These are phyloP conservation scores for Phaeosphaeria sp. DNA, from an alignment of 2,329 filamentous ascomycete species.

Conservation along the genomic window DNA sequence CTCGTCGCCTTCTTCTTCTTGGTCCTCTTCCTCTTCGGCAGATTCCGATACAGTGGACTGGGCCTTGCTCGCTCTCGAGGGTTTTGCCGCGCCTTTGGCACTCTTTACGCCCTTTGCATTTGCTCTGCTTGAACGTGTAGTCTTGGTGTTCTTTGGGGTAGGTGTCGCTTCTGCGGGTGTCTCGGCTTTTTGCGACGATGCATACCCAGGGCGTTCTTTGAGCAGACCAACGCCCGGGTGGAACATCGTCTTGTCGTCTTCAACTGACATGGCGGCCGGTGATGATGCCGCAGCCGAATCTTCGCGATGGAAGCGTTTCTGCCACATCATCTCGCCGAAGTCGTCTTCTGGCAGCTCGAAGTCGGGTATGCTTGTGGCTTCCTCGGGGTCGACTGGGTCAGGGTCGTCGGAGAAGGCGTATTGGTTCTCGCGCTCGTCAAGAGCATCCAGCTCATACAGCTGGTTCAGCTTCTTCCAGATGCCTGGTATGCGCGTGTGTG, in stretches of 20 bases:
- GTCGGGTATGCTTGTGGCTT: constrained; percentile 40
- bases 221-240: constrained; percentile 43
- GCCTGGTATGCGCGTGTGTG: constrained; percentile 85
- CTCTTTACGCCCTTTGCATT: constrained; percentile 31
- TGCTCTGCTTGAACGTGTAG: constrained; percentile 32
- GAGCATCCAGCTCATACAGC: constrained; percentile 83
- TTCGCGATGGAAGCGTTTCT: constrained; percentile 43
- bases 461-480: constrained; percentile 89
- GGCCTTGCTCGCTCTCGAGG: constrained; percentile 38
- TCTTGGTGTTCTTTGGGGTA: constrained; percentile 37
- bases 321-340: constrained; percentile 54
- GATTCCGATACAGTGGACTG: constrained; percentile 41
- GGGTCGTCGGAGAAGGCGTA: constrained; percentile 65
- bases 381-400: constrained; percentile 53
- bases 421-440: constrained; percentile 80
- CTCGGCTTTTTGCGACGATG: constrained; percentile 36
- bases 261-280: constrained; percentile 35
- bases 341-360: constrained; percentile 55
- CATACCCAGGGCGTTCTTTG: constrained; percentile 36
- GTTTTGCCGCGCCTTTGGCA: constrained; percentile 27
- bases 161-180: constrained; percentile 39
- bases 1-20: constrained; percentile 47
- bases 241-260: constrained; percentile 43
- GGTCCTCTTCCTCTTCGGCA: constrained; percentile 48
- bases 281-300: constrained; percentile 37